Evolutionary conservation across 345 rosid species (phyloP), one percentile per base, ranked within the genome.

Genomic region (Citrus trifoliata): DNA sequence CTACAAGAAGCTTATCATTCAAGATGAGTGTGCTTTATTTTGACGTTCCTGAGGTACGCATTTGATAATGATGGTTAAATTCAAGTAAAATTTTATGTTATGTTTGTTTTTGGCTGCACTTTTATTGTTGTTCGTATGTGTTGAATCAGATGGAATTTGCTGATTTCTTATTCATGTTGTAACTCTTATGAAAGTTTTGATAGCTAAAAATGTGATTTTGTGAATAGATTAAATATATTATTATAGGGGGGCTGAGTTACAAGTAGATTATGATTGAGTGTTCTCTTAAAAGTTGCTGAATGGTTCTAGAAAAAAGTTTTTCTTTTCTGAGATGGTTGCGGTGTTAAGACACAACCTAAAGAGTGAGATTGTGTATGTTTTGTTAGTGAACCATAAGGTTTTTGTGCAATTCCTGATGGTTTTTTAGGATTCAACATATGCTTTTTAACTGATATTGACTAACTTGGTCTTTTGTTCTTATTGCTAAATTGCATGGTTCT

Each of bases 21-120:
- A 94, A 90, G 89, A 97, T 97, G 91, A 97, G 90, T 74, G 99
- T 94, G 82, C 90, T 97, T 72, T 97, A 97, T 82, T 97, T 90
- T 81, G 99, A 97, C 84, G 87, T 93, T 46, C 87, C 90, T 0
- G 87, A 92, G 93, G 99, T 96, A 80, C 71, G 80, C 32, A 12
- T 74, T 80, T 60, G 1, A 9, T 32, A 51, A 64, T 78, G 70
- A 67, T 33, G 22, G 67, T 42, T 55, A 30, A 56, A 35, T 80
- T 66, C 30, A 59, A 35, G 25, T 22, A 22, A 19, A n/a, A 64
- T 71, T 35, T 51, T 69, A 22, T 48, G 5, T n/a, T 59, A 33
- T 10, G 71, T 70, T 12, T 19, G 24, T 33, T 59, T 73, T 74
- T 56, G 24, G 30, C n/a, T 14, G 37, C 27, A 24, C 33, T 63